Percentiles rank a stretch among this genome's conserved stretches.
Conservation (phyloP, 108 stramenopile genomes). For the Cyclotella sp. region DNA sequence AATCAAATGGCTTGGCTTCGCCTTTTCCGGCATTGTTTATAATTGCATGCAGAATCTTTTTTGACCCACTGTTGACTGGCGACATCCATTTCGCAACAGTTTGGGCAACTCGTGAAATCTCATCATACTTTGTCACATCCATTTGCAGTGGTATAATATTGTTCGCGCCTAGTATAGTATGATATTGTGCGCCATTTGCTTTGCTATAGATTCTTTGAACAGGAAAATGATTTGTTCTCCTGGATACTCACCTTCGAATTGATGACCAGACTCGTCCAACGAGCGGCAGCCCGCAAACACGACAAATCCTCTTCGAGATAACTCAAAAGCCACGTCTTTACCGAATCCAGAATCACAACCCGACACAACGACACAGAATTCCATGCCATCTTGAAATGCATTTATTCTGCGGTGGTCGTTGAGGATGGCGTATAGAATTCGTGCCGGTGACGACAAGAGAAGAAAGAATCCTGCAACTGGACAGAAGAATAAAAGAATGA, state of each 20-base stretch:
- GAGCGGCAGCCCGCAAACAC: not conserved
- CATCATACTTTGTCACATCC: not conserved
- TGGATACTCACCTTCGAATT: not conserved
- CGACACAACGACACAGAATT: not conserved
- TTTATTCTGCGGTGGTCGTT: not conserved
- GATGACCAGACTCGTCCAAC: not conserved
- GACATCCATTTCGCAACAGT: slow-evolving; percentile 6
- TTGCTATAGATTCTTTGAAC: no score
- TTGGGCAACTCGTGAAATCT: not conserved
- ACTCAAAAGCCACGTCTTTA: slow-evolving; percentile 1
- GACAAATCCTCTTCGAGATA: not conserved
- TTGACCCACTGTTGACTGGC: not conserved
- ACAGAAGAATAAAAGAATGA: not conserved
- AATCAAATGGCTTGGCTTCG: not conserved
- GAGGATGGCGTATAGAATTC: not conserved
- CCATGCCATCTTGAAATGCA: not conserved
- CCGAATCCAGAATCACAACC: slow-evolving; percentile 1
- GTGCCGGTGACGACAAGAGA: not conserved
- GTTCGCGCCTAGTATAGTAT: not conserved
- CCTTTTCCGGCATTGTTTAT: not conserved
- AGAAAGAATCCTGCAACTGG: not conserved
- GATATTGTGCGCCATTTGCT: not conserved
- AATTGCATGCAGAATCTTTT: not conserved
- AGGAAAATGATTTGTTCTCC: no score
- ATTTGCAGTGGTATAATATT: not conserved